A percentile compares a stretch with the other conserved stretches of the same genome.
Conservation (phyloP, 169 alveolate genomes). For the Babesia bigemina region DNA sequence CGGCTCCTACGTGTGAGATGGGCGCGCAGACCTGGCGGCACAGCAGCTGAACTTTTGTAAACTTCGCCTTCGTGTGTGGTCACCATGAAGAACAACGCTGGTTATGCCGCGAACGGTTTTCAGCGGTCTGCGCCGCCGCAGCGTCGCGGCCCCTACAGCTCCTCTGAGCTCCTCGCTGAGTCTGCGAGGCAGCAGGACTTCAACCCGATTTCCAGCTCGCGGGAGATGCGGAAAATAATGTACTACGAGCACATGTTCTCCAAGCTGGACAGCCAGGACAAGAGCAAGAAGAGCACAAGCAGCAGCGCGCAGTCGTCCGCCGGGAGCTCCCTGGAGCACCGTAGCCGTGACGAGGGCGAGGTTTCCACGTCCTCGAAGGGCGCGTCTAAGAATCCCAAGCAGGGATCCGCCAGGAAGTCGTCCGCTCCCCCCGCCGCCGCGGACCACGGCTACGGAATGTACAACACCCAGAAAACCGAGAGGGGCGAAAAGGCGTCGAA, state of each 20-base stretch:
- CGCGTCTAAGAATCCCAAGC: background rate
- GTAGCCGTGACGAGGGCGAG: background rate
- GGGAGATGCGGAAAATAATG: constrained; percentile 74
- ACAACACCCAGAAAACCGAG: background rate
- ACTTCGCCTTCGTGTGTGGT: background rate
- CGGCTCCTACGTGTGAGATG: background rate
- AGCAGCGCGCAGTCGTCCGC: background rate
- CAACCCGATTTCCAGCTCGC: constrained; percentile 73
- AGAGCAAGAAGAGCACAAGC: constrained; percentile 7
- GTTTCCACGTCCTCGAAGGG: background rate
- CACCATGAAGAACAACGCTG: constrained; percentile 26
- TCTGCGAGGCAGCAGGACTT: constrained; percentile 32
- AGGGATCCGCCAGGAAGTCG: background rate
- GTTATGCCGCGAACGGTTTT: background rate
- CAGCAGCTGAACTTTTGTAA: background rate
- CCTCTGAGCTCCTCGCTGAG: constrained; percentile 4
- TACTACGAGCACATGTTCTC: constrained; percentile 79
- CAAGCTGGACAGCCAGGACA: constrained; percentile 68
- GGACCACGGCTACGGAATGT: background rate
- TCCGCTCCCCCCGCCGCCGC: background rate
- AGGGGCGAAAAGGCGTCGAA: background rate
- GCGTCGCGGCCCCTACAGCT: constrained; percentile 25
- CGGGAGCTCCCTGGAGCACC: background rate
- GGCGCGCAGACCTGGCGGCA: background rate
- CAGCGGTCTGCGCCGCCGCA: constrained; percentile 31